Conservation (phyloP, 805 yeast species). For the Metschnikowia reukaufii region DNA sequence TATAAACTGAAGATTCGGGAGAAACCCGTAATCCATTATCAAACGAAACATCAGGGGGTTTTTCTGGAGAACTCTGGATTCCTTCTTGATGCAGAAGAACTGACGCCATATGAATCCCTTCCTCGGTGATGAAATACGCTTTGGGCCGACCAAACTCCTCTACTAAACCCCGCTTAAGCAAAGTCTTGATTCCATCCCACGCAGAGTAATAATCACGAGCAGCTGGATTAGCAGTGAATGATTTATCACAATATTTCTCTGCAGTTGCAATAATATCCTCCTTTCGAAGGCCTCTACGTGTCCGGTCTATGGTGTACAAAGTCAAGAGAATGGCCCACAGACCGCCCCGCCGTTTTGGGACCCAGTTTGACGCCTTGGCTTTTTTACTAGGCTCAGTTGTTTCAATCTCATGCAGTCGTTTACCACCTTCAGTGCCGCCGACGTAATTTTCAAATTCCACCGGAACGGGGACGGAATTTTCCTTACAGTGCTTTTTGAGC, state of each 20-base stretch:
- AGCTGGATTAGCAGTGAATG: slow-evolving; percentile 60
- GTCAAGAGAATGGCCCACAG: slow-evolving; percentile 79
- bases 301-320: slow-evolving; percentile 49
- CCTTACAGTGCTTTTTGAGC: slow-evolving; percentile 55
- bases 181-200: slow-evolving; percentile 68
- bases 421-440: slow-evolving; percentile 14
- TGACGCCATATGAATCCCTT: slow-evolving; percentile 64
- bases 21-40: slow-evolving; percentile 36
- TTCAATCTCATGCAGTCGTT: slow-evolving; percentile 17
- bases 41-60: slow-evolving; percentile 27
- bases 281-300: slow-evolving; percentile 59
- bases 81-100: slow-evolving; percentile 51
- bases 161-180: slow-evolving; percentile 62
- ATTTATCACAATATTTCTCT: slow-evolving; percentile 52
- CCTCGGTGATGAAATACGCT: slow-evolving; percentile 63
- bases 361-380: slow-evolving; percentile 38
- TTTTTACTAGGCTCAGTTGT: slow-evolving; percentile 12
- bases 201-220: slow-evolving; percentile 69
- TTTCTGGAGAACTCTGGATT: slow-evolving; percentile 23
- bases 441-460: slow-evolving; percentile 22
- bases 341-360: slow-evolving; percentile 77
- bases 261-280: slow-evolving; percentile 58
- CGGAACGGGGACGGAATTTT: slow-evolving; percentile 50
- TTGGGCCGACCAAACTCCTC: slow-evolving; percentile 56
- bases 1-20: slow-evolving; percentile 19